phyloP scores from a whole-genome alignment of 164 flowering plant genomes.

The Pachysandra terminalis region DNA sequence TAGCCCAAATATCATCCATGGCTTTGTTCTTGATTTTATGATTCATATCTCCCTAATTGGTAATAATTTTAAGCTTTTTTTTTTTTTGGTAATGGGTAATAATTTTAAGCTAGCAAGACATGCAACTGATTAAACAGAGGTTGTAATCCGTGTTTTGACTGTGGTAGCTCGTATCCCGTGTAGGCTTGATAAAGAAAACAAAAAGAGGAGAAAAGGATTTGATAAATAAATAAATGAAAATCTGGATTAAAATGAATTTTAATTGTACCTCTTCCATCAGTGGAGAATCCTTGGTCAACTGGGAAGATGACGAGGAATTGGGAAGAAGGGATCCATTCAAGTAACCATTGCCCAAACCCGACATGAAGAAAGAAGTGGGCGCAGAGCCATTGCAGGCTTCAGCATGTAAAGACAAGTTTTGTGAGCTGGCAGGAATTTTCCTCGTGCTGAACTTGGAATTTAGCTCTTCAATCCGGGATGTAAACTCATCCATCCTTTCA shows the following conservation, averaged over 20 bases:
- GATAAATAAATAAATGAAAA: not conserved
- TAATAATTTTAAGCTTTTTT: no score
- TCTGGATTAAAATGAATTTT: not conserved
- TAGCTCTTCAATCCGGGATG: slow-evolving; percentile 74
- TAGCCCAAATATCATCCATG: no score
- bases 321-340: slow-evolving; percentile 50
- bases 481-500: slow-evolving; percentile 93
- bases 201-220: not conserved
- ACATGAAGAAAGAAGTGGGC: slow-evolving; percentile 63
- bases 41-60: no score
- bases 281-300: slow-evolving; percentile 65
- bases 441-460: slow-evolving; percentile 55
- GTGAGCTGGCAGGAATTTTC: slow-evolving; percentile 51
- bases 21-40: no score
- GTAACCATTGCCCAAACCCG: slow-evolving; percentile 69
- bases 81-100: no score
- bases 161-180: no score
- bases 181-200: no score
- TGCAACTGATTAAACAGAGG: no score
- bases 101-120: no score
- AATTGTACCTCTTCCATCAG: slow-evolving; percentile 77
- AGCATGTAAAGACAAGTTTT: slow-evolving; percentile 50
- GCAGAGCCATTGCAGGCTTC: slow-evolving; percentile 83
- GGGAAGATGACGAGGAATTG: slow-evolving; percentile 70
- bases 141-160: no score